phyloP scores from a whole-genome alignment of 2,329 filamentous ascomycete genomes.

The Hypoxylon rubiginosum region DNA sequence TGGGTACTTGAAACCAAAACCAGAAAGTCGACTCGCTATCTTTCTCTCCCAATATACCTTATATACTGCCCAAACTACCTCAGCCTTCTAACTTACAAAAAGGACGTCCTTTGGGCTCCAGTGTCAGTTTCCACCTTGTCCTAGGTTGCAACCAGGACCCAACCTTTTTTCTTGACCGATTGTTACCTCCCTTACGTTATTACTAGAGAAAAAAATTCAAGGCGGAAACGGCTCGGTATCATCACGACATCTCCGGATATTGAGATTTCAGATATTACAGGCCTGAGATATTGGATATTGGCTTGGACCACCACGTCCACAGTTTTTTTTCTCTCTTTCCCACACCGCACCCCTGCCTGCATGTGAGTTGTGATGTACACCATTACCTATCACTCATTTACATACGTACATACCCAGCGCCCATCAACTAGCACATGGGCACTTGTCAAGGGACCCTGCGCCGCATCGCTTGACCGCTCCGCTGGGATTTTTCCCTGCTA shows the following conservation, averaged over 20 bases:
- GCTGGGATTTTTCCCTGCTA: conserved; percentile 36
- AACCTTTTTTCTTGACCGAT: conserved; percentile 23
- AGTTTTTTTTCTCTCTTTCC: neutral
- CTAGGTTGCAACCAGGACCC: conserved; percentile 23
- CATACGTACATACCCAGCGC: neutral
- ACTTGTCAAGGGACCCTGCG: conserved; percentile 32
- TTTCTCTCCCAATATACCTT: neutral
- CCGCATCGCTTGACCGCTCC: conserved; percentile 42
- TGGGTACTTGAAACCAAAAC: too few relatives aligned
- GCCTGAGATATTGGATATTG: neutral
- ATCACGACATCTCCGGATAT: conserved; percentile 34
- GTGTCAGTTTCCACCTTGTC: conserved; percentile 25
- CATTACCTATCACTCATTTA: neutral
- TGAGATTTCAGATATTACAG: neutral
- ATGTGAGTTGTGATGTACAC: conserved; percentile 22
- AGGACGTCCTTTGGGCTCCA: conserved; percentile 9
- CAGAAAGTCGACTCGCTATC: neutral
- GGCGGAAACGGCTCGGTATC: conserved; percentile 2
- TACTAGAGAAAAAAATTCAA: neutral
- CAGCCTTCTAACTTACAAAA: neutral
- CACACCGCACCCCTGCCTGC: conserved; percentile 30
- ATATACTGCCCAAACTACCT: neutral
- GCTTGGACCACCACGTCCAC: conserved; percentile 13
- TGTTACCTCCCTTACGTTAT: conserved; percentile 12
- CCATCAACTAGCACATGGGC: neutral